These are phyloP conservation scores for Pachysolen tannophilus DNA, from an alignment of 805 yeast genomes.

Conservation along the genomic window DNA sequence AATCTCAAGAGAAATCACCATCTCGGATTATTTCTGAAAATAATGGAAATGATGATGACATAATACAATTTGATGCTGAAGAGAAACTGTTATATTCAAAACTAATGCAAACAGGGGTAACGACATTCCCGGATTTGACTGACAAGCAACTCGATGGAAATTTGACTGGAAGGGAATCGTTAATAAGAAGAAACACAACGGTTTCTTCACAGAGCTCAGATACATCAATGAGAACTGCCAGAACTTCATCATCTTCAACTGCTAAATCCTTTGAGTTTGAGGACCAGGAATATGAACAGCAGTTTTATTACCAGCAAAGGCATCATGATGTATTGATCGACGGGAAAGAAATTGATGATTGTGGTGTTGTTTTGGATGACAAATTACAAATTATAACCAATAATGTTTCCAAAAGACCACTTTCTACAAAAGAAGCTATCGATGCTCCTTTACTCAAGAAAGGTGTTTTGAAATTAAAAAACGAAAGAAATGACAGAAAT, in stretches of 20 bases:
- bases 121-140: conserved; percentile 26
- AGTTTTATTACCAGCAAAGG: conserved; percentile 13
- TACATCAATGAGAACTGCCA: conserved; percentile 10
- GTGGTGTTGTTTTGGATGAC: conserved; percentile 7
- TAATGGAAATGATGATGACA: neutral
- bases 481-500: neutral
- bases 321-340: conserved; percentile 9
- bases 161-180: conserved; percentile 24
- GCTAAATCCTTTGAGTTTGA: conserved; percentile 15
- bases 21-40: too few relatives aligned
- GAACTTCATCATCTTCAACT: conserved; percentile 6
- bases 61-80: conserved; percentile 4
- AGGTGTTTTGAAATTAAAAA: conserved; percentile 9
- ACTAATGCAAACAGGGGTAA: conserved; percentile 31
- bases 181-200: conserved; percentile 26
- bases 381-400: conserved; percentile 12
- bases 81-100: conserved; percentile 1
- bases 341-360: too few relatives aligned
- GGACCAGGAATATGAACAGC: conserved; percentile 13
- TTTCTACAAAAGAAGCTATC: neutral
- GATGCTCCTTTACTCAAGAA: conserved; percentile 8
- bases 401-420: conserved; percentile 8
- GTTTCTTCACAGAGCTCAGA: conserved; percentile 15
- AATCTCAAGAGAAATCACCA: neutral
- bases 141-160: conserved; percentile 22